These are phyloP conservation scores for Casuarina glauca DNA, from an alignment of 306 rosid genomes.

Conservation along the genomic window DNA sequence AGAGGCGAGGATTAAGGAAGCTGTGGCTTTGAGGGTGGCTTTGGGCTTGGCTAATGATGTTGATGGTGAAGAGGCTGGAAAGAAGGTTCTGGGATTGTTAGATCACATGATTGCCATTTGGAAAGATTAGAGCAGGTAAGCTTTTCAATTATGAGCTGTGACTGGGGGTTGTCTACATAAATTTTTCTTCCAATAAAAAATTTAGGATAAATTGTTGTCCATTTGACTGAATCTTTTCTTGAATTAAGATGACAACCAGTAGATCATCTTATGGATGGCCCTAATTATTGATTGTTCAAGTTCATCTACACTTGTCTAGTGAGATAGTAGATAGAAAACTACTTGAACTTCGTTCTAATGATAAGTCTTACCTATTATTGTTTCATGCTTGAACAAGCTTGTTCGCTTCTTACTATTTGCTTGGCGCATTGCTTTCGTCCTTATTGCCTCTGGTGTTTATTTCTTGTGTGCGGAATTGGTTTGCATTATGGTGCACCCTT, in stretches of 20 bases:
- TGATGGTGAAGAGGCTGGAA: constrained; percentile 14
- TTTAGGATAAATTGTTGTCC: background rate
- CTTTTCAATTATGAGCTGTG: background rate
- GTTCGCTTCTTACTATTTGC: background rate
- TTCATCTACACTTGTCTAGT: background rate
- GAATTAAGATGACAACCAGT: background rate
- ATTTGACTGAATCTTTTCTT: background rate
- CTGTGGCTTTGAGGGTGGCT: constrained; percentile 44
- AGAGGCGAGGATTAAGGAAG: constrained; percentile 58
- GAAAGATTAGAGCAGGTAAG: constrained; percentile 43
- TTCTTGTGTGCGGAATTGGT: background rate
- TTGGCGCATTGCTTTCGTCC: background rate
- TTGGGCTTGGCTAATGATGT: constrained; percentile 20
- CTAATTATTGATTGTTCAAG: background rate
- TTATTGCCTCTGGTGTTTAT: background rate
- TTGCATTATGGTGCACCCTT: background rate
- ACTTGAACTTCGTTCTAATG: background rate
- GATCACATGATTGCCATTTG: constrained; percentile 42
- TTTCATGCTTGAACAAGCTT: background rate
- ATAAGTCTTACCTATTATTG: background rate
- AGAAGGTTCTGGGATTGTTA: constrained; percentile 37
- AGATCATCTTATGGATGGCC: background rate
- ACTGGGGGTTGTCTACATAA: background rate
- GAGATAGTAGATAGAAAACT: background rate
- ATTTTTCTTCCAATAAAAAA: background rate